Base-by-base conservation (phyloP, 345 rosid species). In the Eucalyptus camaldulensis region DNA sequence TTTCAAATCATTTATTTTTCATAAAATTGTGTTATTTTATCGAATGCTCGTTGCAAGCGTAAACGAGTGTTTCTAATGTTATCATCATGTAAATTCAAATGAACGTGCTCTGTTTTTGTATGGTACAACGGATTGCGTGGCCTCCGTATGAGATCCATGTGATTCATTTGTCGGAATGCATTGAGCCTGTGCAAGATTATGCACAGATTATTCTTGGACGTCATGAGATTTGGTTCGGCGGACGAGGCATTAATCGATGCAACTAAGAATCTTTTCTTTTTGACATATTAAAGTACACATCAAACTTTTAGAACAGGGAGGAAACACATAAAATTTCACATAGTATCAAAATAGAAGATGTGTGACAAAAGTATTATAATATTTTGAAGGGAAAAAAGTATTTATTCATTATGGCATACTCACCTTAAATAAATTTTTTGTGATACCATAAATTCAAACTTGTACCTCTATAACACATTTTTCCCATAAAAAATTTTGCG, bases 401-500 rank as follows among this genome's bases (percentile, higher is more conserved):
- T 8, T 53, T 19, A 19, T 53, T 53, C 8, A 8, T 53, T 8
- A 3, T 53, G 56, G 19, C 10, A 53, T 53, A 53, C 1, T 53
- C 56, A 53, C 24, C 5, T 3, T 53, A 7, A 53, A 7, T 53
- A 53, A 19, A 0, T 19, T 53, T 53, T 53, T 19, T 53, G 4
- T 3, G 56, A 53, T 53, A 53, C 24, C 24, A 19, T 53, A 19
- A 53, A 19, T 53, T 53, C 5, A 53, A 53, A 56, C 12, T 22
- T 22, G 27, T 56, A 56, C 1, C 12, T 56, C 3, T 56, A 22
- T 8, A 56, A 56, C 60, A 56, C 60, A 56, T 56, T 21, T 54
- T 22, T 4, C 9, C 56, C 0, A 8, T 7, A 53, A 53, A 53
- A 53, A 19, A 0, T 0, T 17, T 51, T 53, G 12, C 1, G 13